phyloP scores from a whole-genome alignment of 2,329 filamentous ascomycete species.

The Alternaria rosae region DNA sequence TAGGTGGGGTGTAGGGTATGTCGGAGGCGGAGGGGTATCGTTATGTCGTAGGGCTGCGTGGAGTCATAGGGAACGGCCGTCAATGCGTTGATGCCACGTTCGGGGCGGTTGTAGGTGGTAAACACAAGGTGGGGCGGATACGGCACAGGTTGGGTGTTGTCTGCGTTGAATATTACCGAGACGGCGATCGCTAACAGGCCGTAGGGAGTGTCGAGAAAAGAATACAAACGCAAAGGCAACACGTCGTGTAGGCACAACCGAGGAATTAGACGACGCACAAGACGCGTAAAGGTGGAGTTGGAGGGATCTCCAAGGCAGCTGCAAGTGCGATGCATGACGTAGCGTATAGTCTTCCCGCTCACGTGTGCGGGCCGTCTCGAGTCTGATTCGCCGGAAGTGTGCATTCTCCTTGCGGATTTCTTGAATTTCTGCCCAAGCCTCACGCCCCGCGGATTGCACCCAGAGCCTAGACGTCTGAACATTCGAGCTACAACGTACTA shows the following conservation, averaged over 20 bases:
- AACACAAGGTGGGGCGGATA: conserved; percentile 31
- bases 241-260: conserved; percentile 20
- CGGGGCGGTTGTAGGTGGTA: conserved; percentile 33
- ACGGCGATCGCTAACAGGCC: conserved; percentile 12
- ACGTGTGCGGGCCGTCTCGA: conserved; percentile 34
- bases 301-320: conserved; percentile 46
- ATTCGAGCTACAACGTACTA: background rate
- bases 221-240: conserved; percentile 28
- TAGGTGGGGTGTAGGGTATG: conserved; percentile 18
- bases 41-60: conserved; percentile 41
- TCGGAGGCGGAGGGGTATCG: conserved; percentile 32
- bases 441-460: conserved; percentile 7
- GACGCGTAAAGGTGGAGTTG: conserved; percentile 27
- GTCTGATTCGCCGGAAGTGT: conserved; percentile 32
- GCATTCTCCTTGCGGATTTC: conserved; percentile 20
- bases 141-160: conserved; percentile 28
- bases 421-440: conserved; percentile 15
- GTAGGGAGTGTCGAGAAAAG: conserved; percentile 31
- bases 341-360: conserved; percentile 30
- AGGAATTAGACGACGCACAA: conserved; percentile 29
- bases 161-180: conserved; percentile 27
- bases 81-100: conserved; percentile 23
- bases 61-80: conserved; percentile 42
- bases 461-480: background rate
- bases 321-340: conserved; percentile 47